These are phyloP conservation scores for Panaeolus papilionaceus DNA, from an alignment of 768 basidiomycete genomes.

Conservation along the genomic window DNA sequence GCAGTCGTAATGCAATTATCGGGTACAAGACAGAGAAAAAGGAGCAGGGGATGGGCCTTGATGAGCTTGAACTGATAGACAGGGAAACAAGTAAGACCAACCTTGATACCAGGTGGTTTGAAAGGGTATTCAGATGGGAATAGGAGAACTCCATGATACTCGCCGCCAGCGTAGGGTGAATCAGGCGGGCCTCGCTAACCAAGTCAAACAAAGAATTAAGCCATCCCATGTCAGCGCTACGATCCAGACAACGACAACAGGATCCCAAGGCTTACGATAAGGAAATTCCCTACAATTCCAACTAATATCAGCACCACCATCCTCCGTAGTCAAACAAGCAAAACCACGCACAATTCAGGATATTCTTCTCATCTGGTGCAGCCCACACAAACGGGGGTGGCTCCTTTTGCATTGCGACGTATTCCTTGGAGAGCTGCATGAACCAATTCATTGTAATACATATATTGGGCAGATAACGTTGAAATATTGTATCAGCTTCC, in stretches of 20 bases:
- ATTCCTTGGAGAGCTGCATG: conserved; percentile 82
- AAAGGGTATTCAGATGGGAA: conserved; percentile 97
- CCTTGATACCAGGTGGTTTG: conserved; percentile 97
- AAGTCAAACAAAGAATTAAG: conserved; percentile 23
- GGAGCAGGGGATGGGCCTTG: conserved; percentile 13
- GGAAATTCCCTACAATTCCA: conserved; percentile 79
- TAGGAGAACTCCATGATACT: conserved; percentile 91
- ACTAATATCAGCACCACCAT: conserved; percentile 17
- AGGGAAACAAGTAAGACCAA: conserved; percentile 35
- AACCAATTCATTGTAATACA: neutral
- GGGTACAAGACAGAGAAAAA: neutral
- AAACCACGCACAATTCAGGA: conserved; percentile 80
- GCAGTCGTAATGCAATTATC: neutral
- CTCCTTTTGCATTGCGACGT: conserved; percentile 87
- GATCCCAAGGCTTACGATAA: conserved; percentile 67
- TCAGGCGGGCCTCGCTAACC: conserved; percentile 91
- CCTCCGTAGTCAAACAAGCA: neutral
- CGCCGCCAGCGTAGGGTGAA: conserved; percentile 88
- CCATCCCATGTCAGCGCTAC: conserved; percentile 7
- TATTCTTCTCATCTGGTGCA: conserved; percentile 96
- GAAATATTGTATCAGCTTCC: conserved; percentile 18
- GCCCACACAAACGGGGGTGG: conserved; percentile 98
- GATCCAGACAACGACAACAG: conserved; percentile 12
- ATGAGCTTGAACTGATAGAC: neutral
- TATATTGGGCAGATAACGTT: conserved; percentile 14